A percentile compares a stretch with the other conserved stretches of the same genome.
Evolutionary conservation across 2,329 filamentous ascomycete species (phyloP).

Genomic region (Monosporascus sp.): DNA sequence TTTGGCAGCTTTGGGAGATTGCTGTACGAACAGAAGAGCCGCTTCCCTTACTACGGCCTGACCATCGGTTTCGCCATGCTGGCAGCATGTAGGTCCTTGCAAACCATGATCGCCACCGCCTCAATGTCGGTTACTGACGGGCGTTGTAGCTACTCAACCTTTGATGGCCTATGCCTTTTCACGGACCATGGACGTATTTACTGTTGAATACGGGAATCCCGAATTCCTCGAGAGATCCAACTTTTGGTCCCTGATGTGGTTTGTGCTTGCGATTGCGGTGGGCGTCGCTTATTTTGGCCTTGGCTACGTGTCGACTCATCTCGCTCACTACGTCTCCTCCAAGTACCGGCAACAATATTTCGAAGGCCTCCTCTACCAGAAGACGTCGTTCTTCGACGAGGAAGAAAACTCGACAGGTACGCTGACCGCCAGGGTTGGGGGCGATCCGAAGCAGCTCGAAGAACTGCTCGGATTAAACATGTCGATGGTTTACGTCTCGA

Average conservation of each 20-base stretch:
- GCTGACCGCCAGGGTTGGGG: constrained; percentile 49
- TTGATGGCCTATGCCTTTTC: constrained; percentile 53
- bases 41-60: constrained; percentile 46
- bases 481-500: constrained; percentile 55
- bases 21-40: constrained; percentile 49
- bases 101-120: too few species aligned
- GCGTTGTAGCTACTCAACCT: constrained; percentile 36
- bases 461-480: constrained; percentile 60
- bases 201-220: constrained; percentile 29
- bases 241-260: constrained; percentile 65
- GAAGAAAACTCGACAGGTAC: constrained; percentile 56
- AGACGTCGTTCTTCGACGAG: constrained; percentile 55
- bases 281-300: constrained; percentile 50
- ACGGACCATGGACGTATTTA: constrained; percentile 47
- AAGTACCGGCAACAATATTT: constrained; percentile 58
- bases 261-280: constrained; percentile 48
- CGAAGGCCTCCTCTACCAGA: constrained; percentile 52
- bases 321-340: constrained; percentile 45
- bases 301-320: constrained; percentile 36
- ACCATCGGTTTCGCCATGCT: constrained; percentile 42
- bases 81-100: constrained; percentile 23
- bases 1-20: constrained; percentile 51
- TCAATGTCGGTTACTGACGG: neutral
- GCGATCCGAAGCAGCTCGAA: constrained; percentile 55
- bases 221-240: constrained; percentile 31